Base-by-base conservation (phyloP, 768 basidiomycete species). In the Xanthoconium stramineum region DNA sequence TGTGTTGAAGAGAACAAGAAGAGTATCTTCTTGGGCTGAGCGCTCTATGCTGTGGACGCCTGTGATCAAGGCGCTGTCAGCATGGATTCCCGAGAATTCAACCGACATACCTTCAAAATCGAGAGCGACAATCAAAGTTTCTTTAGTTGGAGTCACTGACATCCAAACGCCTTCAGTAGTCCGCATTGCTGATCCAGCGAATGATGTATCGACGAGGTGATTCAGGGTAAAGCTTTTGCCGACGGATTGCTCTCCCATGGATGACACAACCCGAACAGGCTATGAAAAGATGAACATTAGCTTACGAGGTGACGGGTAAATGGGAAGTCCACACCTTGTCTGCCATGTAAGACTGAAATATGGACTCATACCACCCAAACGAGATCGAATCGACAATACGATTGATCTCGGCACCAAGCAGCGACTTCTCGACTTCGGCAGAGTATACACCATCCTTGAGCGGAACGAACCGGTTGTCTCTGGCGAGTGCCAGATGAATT, bases 101-200 rank as follows among this genome's bases (percentile, higher is more conserved):
- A 15, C 3, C 2, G 10, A 36, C 50, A 2, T 44, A 77, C 85
- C 85, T 76, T 86, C 84, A 56, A 86, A 86, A 58, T 86, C 84
- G 11, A 86, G 74, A 5, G 85, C 79, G 1, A 85, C 83, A n/a
- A 85, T 70, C 17, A 86, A 63, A 4, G 67, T 68, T 6, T 83
- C 78, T 29, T 78, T 71, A 0, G 85, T 84, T 0, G 84, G 85
- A 2, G 83, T 83, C 15, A 80, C 81, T 1, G 83, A 84, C 78
- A 85, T 80, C 83, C 83, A 85, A 28, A 85, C 81, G 19, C 83
- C 83, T 69, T 84, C 81, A 60, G 81, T 84, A 5, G 82, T 83
- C 33, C 82, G 70, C 82, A 85, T 84, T 0, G 84, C 84, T 11
- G 78, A 81, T 7, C 84, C 84, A 15, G 83, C 83, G 56, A 86